A percentile compares a stretch with the other conserved stretches of the same genome.
Conservation (phyloP, 75 land plant genomes). For the Sequoia sempervirens region DNA sequence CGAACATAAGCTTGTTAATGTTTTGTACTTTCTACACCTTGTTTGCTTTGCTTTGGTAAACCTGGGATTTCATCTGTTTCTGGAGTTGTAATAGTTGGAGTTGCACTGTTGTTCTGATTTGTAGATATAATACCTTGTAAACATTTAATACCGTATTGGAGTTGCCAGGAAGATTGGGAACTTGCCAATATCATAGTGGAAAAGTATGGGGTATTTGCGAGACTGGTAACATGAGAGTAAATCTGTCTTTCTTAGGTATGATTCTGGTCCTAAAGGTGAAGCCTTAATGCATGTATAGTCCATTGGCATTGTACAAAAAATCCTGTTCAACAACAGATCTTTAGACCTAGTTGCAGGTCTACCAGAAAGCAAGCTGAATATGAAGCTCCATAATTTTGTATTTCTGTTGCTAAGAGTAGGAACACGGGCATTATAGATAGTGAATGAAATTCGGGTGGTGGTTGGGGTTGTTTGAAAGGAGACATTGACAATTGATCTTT, state of each 20-base stretch:
- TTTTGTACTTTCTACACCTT: too few relatives aligned
- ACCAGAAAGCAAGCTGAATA: too few relatives aligned
- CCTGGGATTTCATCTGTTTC: too few relatives aligned
- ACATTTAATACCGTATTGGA: neutral
- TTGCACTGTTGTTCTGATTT: too few relatives aligned
- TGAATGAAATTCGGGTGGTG: neutral
- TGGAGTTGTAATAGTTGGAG: too few relatives aligned
- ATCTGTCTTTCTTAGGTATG: neutral
- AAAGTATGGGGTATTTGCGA: neutral
- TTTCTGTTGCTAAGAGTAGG: neutral
- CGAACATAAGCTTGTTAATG: too few relatives aligned
- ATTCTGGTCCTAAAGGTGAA: neutral
- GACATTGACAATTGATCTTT: neutral
- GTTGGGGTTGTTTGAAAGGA: neutral
- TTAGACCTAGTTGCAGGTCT: neutral
- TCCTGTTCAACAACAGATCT: neutral
- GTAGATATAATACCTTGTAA: too few relatives aligned
- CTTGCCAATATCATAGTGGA: neutral
- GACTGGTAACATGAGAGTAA: neutral
- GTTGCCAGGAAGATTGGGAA: neutral
- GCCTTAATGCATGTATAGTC: neutral
- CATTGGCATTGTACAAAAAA: neutral
- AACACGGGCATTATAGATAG: neutral
- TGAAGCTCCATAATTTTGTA: too few relatives aligned
- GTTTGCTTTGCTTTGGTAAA: too few relatives aligned